Conservation (phyloP, 164 flowering plant species). For the Sedum album region DNA sequence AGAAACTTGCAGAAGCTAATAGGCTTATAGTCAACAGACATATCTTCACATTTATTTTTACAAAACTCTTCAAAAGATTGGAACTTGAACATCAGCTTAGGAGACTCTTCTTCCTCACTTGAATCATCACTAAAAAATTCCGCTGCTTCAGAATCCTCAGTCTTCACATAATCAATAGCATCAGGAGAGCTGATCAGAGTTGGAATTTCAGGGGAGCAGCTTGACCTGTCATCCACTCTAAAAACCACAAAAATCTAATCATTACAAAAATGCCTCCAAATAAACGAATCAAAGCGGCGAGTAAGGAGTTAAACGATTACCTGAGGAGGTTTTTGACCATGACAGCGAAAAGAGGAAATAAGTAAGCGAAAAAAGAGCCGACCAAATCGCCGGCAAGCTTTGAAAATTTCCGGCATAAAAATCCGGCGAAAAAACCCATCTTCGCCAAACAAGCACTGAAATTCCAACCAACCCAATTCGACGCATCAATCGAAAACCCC, state of each 20-base stretch:
- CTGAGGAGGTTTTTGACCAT: slow-evolving; percentile 21
- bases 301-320: slow-evolving; percentile 12
- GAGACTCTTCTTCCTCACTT: slow-evolving; percentile 27
- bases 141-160: slow-evolving; percentile 10
- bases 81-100: slow-evolving; percentile 41
- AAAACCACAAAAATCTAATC: neutral
- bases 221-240: slow-evolving; percentile 11
- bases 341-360: slow-evolving; percentile 27
- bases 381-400: slow-evolving; percentile 14
- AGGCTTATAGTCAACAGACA: slow-evolving; percentile 21
- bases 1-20: slow-evolving; percentile 23
- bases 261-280: neutral
- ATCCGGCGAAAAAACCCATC: slow-evolving; percentile 17
- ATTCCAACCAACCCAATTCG: neutral
- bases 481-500: slow-evolving; percentile 15
- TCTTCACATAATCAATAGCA: slow-evolving; percentile 8
- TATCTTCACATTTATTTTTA: slow-evolving; percentile 14
- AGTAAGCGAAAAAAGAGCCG: slow-evolving; percentile 20
- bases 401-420: slow-evolving; percentile 17
- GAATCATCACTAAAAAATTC: slow-evolving; percentile 14
- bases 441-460: slow-evolving; percentile 11
- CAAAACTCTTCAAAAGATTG: slow-evolving; percentile 38
- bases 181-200: neutral
- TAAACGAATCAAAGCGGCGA: neutral
- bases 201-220: slow-evolving; percentile 8